phyloP scores from a whole-genome alignment of 2,329 filamentous ascomycete species.

The Diplodia seriata region DNA sequence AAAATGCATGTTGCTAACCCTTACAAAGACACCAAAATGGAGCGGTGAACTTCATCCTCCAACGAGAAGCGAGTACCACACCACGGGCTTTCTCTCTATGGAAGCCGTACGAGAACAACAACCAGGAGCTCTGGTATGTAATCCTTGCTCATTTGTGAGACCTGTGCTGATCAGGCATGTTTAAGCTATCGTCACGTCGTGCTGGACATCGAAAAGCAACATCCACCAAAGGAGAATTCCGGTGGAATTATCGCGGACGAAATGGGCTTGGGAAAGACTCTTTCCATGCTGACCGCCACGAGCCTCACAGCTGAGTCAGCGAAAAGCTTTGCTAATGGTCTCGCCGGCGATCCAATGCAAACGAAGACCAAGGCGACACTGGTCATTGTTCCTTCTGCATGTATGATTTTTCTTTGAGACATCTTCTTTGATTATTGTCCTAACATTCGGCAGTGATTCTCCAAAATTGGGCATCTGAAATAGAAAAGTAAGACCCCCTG shows the following conservation, averaged over 20 bases:
- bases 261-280: background rate
- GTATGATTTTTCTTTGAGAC: background rate
- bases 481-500: constrained; percentile 34
- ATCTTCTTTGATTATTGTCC: background rate
- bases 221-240: constrained; percentile 31
- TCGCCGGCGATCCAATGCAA: background rate
- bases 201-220: constrained; percentile 32
- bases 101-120: background rate
- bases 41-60: background rate
- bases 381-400: background rate
- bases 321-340: background rate
- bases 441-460: constrained; percentile 16
- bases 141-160: background rate
- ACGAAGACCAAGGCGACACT: background rate
- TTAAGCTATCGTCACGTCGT: constrained; percentile 35
- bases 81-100: background rate
- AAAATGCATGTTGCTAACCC: background rate
- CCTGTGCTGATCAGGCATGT: background rate
- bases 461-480: constrained; percentile 43
- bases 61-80: background rate
- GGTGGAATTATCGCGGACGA: constrained; percentile 40
- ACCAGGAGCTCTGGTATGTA: background rate
- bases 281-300: constrained; percentile 33
- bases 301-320: background rate
- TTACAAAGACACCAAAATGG: background rate